Conservation (phyloP, 352 stramenopile genomes). For the Globisporangium alternatum region DNA sequence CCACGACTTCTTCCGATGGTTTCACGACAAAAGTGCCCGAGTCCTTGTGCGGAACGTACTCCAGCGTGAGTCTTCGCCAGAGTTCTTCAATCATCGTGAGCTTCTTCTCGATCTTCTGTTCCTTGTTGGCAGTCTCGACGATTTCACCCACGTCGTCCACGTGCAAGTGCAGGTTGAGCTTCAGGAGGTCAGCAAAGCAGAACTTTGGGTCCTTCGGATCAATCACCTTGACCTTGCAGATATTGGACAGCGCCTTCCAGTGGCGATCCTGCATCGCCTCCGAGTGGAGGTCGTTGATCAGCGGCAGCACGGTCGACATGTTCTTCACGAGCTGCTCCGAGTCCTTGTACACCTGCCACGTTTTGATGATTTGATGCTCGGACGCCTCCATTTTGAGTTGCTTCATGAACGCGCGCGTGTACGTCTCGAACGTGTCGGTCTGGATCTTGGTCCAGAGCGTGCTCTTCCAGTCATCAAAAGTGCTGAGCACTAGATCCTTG, state of each 20-base stretch:
- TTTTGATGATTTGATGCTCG: slow-evolving; percentile 84
- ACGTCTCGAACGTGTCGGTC: slow-evolving; percentile 75
- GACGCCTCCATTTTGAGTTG: slow-evolving; percentile 81
- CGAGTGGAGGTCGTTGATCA: slow-evolving; percentile 95
- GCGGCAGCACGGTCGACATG: slow-evolving; percentile 75
- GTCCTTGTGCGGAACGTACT: slow-evolving; percentile 87
- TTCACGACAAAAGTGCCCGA: slow-evolving; percentile 86
- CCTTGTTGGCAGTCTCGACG: slow-evolving; percentile 86
- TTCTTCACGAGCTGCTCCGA: slow-evolving; percentile 87
- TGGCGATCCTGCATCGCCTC: slow-evolving; percentile 93
- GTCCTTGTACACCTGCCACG: slow-evolving; percentile 88
- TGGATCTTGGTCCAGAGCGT: slow-evolving; percentile 82
- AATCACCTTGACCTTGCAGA: slow-evolving; percentile 87
- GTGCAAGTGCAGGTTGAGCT: slow-evolving; percentile 78
- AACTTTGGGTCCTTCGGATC: slow-evolving; percentile 83
- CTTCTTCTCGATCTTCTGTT: slow-evolving; percentile 91
- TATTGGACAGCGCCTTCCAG: slow-evolving; percentile 87
- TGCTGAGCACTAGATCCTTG: slow-evolving; percentile 76
- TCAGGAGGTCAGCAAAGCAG: slow-evolving; percentile 78
- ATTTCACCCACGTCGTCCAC: slow-evolving; percentile 87
- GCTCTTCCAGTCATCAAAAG: slow-evolving; percentile 86
- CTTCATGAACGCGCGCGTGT: slow-evolving; percentile 81
- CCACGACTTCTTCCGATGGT: slow-evolving; percentile 81
- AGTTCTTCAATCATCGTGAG: slow-evolving; percentile 87
- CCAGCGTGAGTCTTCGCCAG: slow-evolving; percentile 77